Conservation (phyloP, 1,139 yeast genomes). For the Keqinozyma sinolaborantium region DNA sequence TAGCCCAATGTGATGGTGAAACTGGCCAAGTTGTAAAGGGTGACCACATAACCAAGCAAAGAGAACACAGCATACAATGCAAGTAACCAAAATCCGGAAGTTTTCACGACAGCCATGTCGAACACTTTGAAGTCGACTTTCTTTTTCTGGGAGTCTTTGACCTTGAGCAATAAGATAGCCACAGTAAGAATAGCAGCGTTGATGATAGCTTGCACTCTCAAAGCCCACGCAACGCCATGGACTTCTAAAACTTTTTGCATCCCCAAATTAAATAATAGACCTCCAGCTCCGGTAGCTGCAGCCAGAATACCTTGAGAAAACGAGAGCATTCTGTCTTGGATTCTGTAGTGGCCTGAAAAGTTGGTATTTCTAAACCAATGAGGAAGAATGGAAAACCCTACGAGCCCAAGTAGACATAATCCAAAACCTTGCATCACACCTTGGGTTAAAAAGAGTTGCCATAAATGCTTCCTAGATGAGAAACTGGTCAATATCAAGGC, state of each 20-base stretch:
- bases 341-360: constrained; percentile 14
- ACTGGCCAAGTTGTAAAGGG: constrained; percentile 31
- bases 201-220: constrained; percentile 30
- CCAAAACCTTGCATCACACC: constrained; percentile 27
- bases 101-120: constrained; percentile 5
- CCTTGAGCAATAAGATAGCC: constrained; percentile 15
- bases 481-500: constrained; percentile 46
- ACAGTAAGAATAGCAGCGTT: constrained; percentile 23
- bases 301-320: constrained; percentile 42
- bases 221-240: constrained; percentile 37
- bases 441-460: constrained; percentile 31
- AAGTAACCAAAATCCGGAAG: constrained; percentile 25
- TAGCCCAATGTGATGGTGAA: constrained; percentile 26
- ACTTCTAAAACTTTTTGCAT: constrained; percentile 23
- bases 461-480: constrained; percentile 25
- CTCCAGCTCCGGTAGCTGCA: constrained; percentile 45
- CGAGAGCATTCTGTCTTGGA: constrained; percentile 51
- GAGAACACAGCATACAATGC: constrained; percentile 25
- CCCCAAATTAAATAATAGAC: constrained; percentile 22
- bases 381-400: constrained; percentile 47
- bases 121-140: constrained; percentile 15
- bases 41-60: constrained; percentile 37
- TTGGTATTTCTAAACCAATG: constrained; percentile 54
- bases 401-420: constrained; percentile 21
- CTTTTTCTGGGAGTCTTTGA: constrained; percentile 9